Percentiles rank a stretch among this genome's conserved stretches.
Evolutionary conservation across 2,329 filamentous ascomycete species (phyloP).

Genomic region (Claviceps pusilla): DNA sequence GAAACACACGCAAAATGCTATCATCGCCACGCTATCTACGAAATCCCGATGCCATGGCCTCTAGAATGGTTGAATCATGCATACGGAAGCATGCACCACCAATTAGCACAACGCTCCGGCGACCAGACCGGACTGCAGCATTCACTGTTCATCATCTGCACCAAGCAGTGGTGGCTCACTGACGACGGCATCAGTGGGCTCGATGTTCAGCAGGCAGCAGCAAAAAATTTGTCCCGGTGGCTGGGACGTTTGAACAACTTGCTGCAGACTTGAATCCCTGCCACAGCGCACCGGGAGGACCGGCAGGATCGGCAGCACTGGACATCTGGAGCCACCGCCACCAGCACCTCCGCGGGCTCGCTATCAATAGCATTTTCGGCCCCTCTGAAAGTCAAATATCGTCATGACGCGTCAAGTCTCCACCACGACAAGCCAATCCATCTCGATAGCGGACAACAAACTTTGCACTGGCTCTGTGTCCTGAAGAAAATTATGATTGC

Average conservation of each 20-base stretch:
- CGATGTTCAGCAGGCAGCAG: too few relatives aligned
- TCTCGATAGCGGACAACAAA: neutral
- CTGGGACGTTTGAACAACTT: too few relatives aligned
- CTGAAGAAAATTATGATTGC: neutral
- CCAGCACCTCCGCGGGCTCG: neutral
- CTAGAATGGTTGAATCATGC: neutral
- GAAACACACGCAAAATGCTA: neutral
- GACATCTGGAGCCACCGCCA: neutral
- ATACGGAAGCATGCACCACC: neutral
- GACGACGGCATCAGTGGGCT: too few relatives aligned
- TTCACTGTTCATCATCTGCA: neutral
- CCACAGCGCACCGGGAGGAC: neutral
- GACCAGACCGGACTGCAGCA: neutral
- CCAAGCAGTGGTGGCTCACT: too few relatives aligned
- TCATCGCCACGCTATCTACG: neutral
- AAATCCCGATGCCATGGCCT: neutral
- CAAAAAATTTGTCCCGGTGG: too few relatives aligned
- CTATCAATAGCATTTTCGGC: neutral
- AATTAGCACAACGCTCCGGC: neutral
- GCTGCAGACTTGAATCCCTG: neutral
- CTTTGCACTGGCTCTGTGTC: neutral
- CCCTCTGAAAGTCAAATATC: neutral
- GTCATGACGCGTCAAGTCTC: neutral
- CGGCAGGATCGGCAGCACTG: neutral
- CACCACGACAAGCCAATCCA: neutral